Base-by-base conservation (phyloP, 768 basidiomycete species). In the Lactarius hengduanensis region DNA sequence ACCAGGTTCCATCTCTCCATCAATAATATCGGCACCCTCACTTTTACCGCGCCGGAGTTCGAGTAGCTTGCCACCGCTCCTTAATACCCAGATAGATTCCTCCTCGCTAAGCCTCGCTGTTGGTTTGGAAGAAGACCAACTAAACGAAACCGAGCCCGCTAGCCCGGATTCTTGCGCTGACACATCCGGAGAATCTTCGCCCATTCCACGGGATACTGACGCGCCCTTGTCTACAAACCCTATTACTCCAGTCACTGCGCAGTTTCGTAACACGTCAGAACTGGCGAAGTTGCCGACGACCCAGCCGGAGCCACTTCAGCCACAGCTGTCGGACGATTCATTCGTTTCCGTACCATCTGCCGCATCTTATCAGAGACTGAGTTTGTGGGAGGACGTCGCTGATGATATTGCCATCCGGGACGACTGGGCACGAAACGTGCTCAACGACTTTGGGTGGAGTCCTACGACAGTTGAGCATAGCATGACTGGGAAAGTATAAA, bases 351-450 rank as follows among this genome's bases (percentile, higher is more conserved):
- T 79, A 43, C 81, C 82, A 32, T 82, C 82, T 65, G 82, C 81
- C 70, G 74, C 84, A 45, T 82, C 59, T 3, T 67, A 81, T 22
- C 71, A 84, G 57, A 45, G 77, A 38, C 59, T 77, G 66, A 74
- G 70, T 64, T 69, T 71, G 71, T 72, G 83, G 66, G 82, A 82
- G 28, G 77, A 78, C 45, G 76, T 58, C 20, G 40, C 47, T 8
- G 62, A 65, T 16, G 43, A 40, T 8, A 41, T 41, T 43, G 16
- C 30, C 34, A 41, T 80, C 50, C 80, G 80, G 65, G 87, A 85
- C 58, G 84, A 90, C 72, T 93, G 91, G 91, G 87, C 88, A 56
- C 79, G 81, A 72, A 89, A 86, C 70, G 90, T 92, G 58, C 74
- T 92, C 65, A 75, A 86, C 75, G 86, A 87, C 72, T 73, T 78